These are phyloP conservation scores for Lagerstroemia speciosa DNA, from an alignment of 345 rosid genomes.

Conservation along the genomic window DNA sequence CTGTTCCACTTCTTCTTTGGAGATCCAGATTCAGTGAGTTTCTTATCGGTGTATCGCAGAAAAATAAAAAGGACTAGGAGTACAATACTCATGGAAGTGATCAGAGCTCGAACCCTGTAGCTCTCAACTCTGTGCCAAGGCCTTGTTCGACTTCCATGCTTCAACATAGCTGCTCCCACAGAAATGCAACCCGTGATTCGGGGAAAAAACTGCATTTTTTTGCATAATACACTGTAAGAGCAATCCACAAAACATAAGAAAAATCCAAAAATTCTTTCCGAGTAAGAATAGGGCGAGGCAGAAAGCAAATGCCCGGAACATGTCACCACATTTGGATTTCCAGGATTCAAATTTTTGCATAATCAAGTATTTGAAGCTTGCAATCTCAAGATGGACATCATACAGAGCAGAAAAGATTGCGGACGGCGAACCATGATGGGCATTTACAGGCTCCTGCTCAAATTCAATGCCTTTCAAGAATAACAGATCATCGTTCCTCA, in stretches of 20 bases:
- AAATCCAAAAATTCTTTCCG: too few species aligned
- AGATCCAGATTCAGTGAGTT: slow-evolving; percentile 11
- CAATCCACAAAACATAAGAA: background rate
- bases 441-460: background rate
- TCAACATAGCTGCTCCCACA: slow-evolving; percentile 43
- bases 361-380: background rate
- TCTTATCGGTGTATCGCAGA: slow-evolving; percentile 18
- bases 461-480: background rate
- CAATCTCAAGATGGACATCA: background rate
- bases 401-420: background rate
- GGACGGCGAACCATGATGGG: background rate
- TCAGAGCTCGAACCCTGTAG: slow-evolving; percentile 15
- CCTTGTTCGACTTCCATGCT: slow-evolving; percentile 39
- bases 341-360: background rate
- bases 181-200: background rate
- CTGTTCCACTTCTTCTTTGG: slow-evolving; percentile 26
- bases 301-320: background rate
- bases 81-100: slow-evolving; percentile 23
- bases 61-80: slow-evolving; percentile 23
- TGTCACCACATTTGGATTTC: background rate
- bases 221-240: background rate
- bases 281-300: background rate
- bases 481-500: background rate
- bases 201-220: background rate
- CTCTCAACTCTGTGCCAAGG: slow-evolving; percentile 28